Conservation (phyloP, 495 filamentous ascomycete species). For the Hypoxylon trugodes region DNA sequence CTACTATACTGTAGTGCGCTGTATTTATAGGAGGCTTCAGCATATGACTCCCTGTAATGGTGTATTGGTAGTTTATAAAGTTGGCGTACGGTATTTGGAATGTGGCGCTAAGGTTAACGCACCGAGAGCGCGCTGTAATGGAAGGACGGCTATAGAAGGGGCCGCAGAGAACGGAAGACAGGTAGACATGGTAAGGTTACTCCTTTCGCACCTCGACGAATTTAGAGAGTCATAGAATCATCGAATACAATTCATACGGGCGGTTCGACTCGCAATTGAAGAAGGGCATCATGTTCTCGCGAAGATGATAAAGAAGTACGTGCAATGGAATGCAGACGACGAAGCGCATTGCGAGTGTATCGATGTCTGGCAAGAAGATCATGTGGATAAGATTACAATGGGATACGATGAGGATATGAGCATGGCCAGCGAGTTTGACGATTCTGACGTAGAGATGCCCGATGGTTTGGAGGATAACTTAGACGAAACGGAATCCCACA, state of each 20-base stretch:
- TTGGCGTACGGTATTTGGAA: too few species aligned
- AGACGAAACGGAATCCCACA: too few species aligned
- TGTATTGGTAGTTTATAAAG: too few species aligned
- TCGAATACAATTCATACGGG: background rate
- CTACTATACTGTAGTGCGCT: too few species aligned
- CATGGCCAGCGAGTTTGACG: too few species aligned
- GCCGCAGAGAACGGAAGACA: background rate
- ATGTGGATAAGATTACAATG: too few species aligned
- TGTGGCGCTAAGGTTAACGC: background rate
- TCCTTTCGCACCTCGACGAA: background rate
- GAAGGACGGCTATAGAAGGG: background rate
- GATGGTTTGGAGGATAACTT: too few species aligned
- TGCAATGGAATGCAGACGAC: background rate
- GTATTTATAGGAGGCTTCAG: too few species aligned
- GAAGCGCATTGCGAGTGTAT: background rate
- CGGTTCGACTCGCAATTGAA: background rate
- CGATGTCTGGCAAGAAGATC: too few species aligned
- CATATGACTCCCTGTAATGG: too few species aligned
- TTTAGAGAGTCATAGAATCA: background rate
- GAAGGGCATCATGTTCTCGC: background rate
- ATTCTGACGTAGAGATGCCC: too few species aligned
- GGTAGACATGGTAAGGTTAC: background rate
- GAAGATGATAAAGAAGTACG: background rate
- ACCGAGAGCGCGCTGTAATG: background rate
- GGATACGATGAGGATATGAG: too few species aligned